Base-by-base conservation (phyloP, 202 grass and related monocot genomes). In the Thinopyrum obtusiflorum region DNA sequence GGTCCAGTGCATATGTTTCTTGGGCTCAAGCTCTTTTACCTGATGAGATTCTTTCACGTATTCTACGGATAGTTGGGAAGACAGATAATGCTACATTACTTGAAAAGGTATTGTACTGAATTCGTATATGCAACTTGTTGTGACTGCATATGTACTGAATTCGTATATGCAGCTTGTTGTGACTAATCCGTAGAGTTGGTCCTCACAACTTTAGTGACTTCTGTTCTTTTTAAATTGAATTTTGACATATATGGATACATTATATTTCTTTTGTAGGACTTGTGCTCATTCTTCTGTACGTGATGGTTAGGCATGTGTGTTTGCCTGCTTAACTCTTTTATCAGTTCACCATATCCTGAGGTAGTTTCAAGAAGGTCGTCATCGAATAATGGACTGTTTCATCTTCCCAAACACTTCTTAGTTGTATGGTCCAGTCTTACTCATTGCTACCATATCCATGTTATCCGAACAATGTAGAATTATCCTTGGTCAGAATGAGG, bases 51-150 rank as follows among this genome's bases (percentile, higher is more conserved):
- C 89, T 95, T 95, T 80, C 70, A 80, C 91, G 91, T 65, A 76
- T 98, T 65, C 42, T 98, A 9, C 92, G 93, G 96, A 90, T 98
- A 88, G 57, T 98, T 87, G 89, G 83, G 73, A 98, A 96, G 26
- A 91, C 96, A 78, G 35, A 88, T 6, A 92, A 87, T 71, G 70
- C 61, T 73, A 91, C 90, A 49, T 88, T 98, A 69, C 82, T 98
- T 26, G 88, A 98, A 82, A 95, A 92, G 93, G 96, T 95, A 84
- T 24, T 73, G 25, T 78, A 79, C 67, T 82, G 53, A 79, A 73
- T 62, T 88, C 5, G 15, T 70, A 63, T 83, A 26, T 61, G 15
- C 68, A 32, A 35, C 35, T 47, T 15, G 44, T 47, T 15, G 13
- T 47, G 44, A 47, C 44, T 46, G 42, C 42, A 90, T 95, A 84